A percentile compares a stretch with the other conserved stretches of the same genome.
Conservation (phyloP, 305 asterid genomes). For the Withania somnifera region DNA sequence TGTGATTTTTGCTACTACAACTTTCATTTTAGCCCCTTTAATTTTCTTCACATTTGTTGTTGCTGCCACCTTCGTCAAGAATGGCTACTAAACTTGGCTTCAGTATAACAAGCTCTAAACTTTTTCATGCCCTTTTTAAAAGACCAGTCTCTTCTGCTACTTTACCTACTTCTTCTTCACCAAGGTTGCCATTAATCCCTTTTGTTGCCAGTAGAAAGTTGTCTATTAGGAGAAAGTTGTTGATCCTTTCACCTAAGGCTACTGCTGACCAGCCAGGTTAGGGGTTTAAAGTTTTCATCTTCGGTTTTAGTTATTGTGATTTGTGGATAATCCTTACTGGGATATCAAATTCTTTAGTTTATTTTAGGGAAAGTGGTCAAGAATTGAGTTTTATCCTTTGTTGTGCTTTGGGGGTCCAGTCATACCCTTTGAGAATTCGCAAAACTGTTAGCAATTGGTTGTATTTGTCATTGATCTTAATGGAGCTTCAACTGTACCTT, state of each 20-base stretch:
- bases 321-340: neutral
- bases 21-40: neutral
- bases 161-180: constrained; percentile 22
- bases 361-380: neutral
- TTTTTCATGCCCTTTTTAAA: constrained; percentile 32
- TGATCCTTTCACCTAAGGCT: constrained; percentile 52
- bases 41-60: neutral
- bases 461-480: neutral
- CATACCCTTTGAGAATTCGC: neutral
- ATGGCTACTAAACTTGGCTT: constrained; percentile 67
- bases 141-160: constrained; percentile 34
- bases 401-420: neutral
- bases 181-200: constrained; percentile 29
- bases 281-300: neutral
- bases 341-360: neutral
- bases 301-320: neutral
- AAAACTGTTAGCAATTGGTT: neutral
- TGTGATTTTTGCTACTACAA: constrained; percentile 17
- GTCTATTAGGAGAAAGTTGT: constrained; percentile 27
- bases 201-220: constrained; percentile 24
- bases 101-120: constrained; percentile 31
- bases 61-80: constrained; percentile 13
- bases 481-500: neutral
- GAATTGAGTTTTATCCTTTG: neutral
- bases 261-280: constrained; percentile 82